phyloP scores from a whole-genome alignment of 192 early-diverging fungal genomes.

The Allomyces macrogynus region DNA sequence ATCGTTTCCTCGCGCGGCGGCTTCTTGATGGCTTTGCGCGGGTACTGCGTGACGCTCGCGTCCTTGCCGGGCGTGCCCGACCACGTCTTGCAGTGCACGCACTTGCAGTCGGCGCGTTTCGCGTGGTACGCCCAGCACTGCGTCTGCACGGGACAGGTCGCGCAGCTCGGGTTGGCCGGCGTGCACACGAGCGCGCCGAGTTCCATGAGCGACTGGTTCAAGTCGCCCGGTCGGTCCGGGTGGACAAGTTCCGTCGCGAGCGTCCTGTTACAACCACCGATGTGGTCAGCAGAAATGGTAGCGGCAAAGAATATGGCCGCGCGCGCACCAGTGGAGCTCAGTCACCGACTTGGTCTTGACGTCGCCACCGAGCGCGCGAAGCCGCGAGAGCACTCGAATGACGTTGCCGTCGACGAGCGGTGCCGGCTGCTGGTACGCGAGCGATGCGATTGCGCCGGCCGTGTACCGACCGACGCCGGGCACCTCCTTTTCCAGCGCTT shows the following conservation, averaged over 20 bases:
- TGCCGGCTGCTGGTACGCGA: constrained; percentile 40
- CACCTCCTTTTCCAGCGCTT: constrained; percentile 28
- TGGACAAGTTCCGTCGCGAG: constrained; percentile 35
- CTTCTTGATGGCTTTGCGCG: constrained; percentile 35
- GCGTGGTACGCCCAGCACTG: constrained; percentile 24
- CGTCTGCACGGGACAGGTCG: constrained; percentile 31
- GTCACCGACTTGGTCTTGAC: constrained; percentile 32
- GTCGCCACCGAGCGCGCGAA: constrained; percentile 40
- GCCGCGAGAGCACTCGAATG: constrained; percentile 42
- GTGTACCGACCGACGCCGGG: constrained; percentile 53
- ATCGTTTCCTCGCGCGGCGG: constrained; percentile 31
- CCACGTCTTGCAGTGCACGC: too few species aligned
- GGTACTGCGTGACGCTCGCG: constrained; percentile 21
- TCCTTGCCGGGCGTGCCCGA: too few species aligned
- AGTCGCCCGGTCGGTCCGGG: constrained; percentile 37
- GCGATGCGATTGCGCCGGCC: constrained; percentile 47
- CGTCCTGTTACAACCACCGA: constrained; percentile 14
- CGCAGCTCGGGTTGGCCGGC: constrained; percentile 40
- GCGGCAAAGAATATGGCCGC: not conserved
- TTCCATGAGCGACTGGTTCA: constrained; percentile 68
- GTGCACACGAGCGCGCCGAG: constrained; percentile 53
- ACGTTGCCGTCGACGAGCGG: constrained; percentile 62
- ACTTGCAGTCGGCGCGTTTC: too few species aligned
- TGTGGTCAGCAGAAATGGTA: too few species aligned
- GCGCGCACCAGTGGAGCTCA: constrained; percentile 35